phyloP scores from a whole-genome alignment of 306 rosid species.

The Mucuna pruriens region DNA sequence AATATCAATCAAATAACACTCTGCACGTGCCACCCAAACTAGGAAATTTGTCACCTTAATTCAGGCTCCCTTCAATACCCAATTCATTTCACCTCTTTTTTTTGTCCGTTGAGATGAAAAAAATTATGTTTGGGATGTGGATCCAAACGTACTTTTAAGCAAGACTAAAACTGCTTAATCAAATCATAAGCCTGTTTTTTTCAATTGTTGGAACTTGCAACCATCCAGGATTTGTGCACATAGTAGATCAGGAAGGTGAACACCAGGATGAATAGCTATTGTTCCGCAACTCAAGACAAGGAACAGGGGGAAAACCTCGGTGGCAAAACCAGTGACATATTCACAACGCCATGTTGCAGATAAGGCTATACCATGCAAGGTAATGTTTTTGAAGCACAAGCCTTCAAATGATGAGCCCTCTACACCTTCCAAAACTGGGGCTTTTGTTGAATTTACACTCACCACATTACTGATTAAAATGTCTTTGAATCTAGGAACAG shows the following conservation, averaged over 20 bases:
- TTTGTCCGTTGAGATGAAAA: too few relatives aligned
- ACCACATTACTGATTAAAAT: conserved; percentile 64
- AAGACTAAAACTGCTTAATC: conserved; percentile 23
- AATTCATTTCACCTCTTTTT: conserved; percentile 29
- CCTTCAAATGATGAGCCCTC: conserved; percentile 69
- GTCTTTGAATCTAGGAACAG: conserved; percentile 73
- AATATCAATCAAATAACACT: conserved; percentile 26
- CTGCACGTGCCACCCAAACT: conserved; percentile 9
- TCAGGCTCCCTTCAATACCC: conserved; percentile 28
- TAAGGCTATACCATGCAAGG: conserved; percentile 57
- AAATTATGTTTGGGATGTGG: too few relatives aligned
- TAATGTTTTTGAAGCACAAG: conserved; percentile 74
- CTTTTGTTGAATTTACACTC: conserved; percentile 78
- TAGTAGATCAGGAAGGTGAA: conserved; percentile 37
- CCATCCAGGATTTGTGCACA: background rate
- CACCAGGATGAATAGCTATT: conserved; percentile 54
- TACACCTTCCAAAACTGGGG: conserved; percentile 73
- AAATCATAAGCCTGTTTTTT: background rate
- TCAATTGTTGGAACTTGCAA: conserved; percentile 9
- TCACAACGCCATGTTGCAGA: conserved; percentile 79
- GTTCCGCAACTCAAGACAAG: conserved; percentile 72
- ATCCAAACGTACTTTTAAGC: too few relatives aligned
- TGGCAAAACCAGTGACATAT: conserved; percentile 70
- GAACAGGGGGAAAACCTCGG: conserved; percentile 68
- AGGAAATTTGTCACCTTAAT: background rate